Evolutionary conservation across 139 green algal genomes (phyloP).

Genomic region (Chlamydomonas sphaeroides): DNA sequence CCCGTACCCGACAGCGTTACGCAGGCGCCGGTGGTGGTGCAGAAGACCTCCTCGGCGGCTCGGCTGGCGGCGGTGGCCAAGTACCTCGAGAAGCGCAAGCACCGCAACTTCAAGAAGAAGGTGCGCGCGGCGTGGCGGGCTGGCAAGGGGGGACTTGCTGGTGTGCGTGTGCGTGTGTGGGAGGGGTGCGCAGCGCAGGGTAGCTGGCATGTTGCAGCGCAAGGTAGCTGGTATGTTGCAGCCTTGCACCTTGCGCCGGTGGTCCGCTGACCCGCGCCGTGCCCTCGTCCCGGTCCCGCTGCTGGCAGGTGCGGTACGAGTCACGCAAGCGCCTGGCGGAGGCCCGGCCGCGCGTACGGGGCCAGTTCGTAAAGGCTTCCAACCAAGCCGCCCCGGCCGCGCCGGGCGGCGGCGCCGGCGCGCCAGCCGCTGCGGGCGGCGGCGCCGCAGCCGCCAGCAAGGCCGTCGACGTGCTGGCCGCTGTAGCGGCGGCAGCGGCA

Average conservation of each 20-base stretch:
- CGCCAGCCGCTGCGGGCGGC: background rate
- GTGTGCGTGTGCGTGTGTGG: background rate
- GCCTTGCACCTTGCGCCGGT: background rate
- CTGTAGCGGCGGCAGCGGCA: no score
- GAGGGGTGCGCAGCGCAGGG: background rate
- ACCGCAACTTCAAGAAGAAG: slow-evolving; percentile 70
- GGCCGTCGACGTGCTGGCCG: background rate
- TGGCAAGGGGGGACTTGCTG: no score
- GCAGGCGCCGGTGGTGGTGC: background rate
- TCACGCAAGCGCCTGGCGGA: slow-evolving; percentile 72
- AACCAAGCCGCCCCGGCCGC: background rate
- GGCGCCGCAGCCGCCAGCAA: background rate
- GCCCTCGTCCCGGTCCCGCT: background rate
- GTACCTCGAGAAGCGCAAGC: slow-evolving; percentile 69
- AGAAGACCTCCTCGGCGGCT: background rate
- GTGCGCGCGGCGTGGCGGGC: slow-evolving; percentile 12
- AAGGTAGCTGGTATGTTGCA: background rate
- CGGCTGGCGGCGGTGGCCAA: slow-evolving; percentile 62
- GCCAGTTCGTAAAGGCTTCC: slow-evolving; percentile 73
- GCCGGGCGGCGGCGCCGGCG: background rate
- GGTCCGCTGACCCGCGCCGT: background rate
- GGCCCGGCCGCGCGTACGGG: slow-evolving; percentile 64
- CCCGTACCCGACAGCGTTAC: background rate
- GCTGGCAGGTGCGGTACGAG: slow-evolving; percentile 69
- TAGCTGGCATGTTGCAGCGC: background rate